phyloP scores from a whole-genome alignment of 2,329 filamentous ascomycete genomes.

The Aspergillus caelatus region DNA sequence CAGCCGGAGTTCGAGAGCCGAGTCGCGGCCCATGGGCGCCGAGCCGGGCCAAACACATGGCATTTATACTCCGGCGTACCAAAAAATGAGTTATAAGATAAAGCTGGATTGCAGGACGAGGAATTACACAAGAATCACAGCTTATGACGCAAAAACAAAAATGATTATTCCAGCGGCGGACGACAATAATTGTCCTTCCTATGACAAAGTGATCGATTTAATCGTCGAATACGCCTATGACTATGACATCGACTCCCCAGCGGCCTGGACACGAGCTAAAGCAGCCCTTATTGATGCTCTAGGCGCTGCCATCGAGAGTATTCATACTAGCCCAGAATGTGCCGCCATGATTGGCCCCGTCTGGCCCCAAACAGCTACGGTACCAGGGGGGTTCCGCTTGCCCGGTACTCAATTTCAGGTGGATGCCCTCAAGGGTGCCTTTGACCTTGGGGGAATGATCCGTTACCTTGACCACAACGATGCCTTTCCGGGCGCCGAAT shows the following conservation, averaged over 20 bases:
- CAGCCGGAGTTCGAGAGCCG: background rate
- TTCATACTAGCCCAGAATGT: conserved; percentile 23
- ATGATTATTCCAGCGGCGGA: background rate
- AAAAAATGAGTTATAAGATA: background rate
- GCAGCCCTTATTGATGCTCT: conserved; percentile 28
- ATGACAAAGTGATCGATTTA: conserved; percentile 39
- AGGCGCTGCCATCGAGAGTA: conserved; percentile 30
- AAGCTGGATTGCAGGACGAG: background rate
- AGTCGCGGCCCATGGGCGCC: too few species aligned
- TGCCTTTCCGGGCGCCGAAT: conserved; percentile 43
- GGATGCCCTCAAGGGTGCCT: conserved; percentile 44
- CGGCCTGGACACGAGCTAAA: conserved; percentile 22
- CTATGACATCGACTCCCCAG: conserved; percentile 18
- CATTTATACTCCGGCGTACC: too few species aligned
- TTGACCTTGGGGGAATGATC: conserved; percentile 43
- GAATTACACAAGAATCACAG: background rate
- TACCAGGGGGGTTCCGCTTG: conserved; percentile 38
- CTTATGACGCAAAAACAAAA: background rate
- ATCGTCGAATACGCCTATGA: conserved; percentile 28
- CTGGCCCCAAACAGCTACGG: conserved; percentile 46
- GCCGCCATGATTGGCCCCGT: conserved; percentile 23
- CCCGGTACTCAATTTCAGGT: conserved; percentile 37
- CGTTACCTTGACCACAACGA: conserved; percentile 49
- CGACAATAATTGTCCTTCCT: conserved; percentile 7
- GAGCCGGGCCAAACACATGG: too few species aligned